Base-by-base conservation (phyloP, 164 flowering plant species). In the Piper longum region DNA sequence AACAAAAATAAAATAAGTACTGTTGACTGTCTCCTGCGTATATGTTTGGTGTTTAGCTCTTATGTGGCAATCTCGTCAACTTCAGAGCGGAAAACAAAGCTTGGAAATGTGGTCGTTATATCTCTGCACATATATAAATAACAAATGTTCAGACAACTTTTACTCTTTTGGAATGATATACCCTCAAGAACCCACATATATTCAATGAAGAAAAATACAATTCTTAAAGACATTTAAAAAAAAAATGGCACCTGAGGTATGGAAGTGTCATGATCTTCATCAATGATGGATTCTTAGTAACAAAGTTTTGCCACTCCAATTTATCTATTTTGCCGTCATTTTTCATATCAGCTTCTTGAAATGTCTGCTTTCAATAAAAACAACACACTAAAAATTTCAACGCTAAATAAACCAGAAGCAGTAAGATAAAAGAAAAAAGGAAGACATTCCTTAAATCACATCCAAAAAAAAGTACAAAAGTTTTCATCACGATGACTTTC, bases 91-190 rank as follows among this genome's bases (percentile, higher is more conserved):
- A 91, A 89, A 57, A 89, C 89, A 72, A 91, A 91, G 73, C 95
- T 91, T 11, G 95, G 98, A 68, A 92, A 92, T 5, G 98, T 83
- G 0, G 93, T 89, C 1, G 98, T 92, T 71, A 92, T 89, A 64
- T 89, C 98, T 90, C 96, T 92, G 91, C 83, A 79, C 51, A 3
- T 39, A 39, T 26, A 41, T 18, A 4, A 40, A 48, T 2, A 48
- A 48, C 14, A 48, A 9, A 9, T 48, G 52, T 48, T 48, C 14
- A 2, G 3, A 9, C 9, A 16, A 17, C 11, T 56, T 56, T 17
- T 26, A 16, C 7, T 26, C 19, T 4, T 19, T 56, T 7, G 59
- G 26, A 6, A 17, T 4, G 59, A 56, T 17, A 1, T 26, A 56
- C 16, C 16, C 8, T 16, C 36, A 26, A 55, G 16, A 55, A 55